Percentiles rank a stretch among this genome's conserved stretches.
Evolutionary conservation across 768 basidiomycete species (phyloP).

Genomic region (Fomitopsis serialis): DNA sequence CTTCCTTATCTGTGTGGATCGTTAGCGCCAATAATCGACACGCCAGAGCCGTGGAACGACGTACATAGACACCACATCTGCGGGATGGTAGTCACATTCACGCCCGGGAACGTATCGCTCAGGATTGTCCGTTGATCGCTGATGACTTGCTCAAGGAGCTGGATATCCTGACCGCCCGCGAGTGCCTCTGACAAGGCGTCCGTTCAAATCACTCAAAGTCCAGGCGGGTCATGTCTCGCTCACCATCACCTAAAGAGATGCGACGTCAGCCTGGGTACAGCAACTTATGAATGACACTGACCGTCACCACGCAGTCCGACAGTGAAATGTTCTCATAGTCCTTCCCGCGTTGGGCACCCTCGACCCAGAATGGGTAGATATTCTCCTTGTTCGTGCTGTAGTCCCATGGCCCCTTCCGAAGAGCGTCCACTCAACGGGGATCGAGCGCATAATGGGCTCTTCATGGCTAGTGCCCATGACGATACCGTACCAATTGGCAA

Average conservation of each 20-base stretch:
- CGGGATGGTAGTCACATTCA: conserved; percentile 46
- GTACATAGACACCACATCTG: conserved; percentile 62
- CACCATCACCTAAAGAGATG: conserved; percentile 38
- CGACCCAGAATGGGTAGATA: conserved; percentile 58
- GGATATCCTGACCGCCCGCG: conserved; percentile 43
- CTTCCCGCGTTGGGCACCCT: conserved; percentile 52
- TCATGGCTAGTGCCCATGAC: conserved; percentile 75
- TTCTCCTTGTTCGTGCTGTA: conserved; percentile 48
- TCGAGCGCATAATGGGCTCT: conserved; percentile 72
- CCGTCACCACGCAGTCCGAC: conserved; percentile 63
- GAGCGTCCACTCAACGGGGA: conserved; percentile 58
- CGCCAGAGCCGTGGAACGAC: conserved; percentile 10
- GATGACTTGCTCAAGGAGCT: conserved; percentile 50
- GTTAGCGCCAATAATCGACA: neutral
- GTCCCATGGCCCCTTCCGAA: conserved; percentile 60
- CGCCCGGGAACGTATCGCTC: conserved; percentile 40
- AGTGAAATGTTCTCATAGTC: conserved; percentile 61
- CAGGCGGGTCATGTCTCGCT: conserved; percentile 3
- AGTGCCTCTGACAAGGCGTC: conserved; percentile 39
- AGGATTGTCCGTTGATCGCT: conserved; percentile 59
- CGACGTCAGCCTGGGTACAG: neutral
- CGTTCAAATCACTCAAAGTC: neutral
- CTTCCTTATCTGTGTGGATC: conserved; percentile 43
- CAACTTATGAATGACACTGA: neutral
- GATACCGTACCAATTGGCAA: conserved; percentile 61